phyloP scores from a whole-genome alignment of 164 flowering plant species.

The Liquidambar formosana region DNA sequence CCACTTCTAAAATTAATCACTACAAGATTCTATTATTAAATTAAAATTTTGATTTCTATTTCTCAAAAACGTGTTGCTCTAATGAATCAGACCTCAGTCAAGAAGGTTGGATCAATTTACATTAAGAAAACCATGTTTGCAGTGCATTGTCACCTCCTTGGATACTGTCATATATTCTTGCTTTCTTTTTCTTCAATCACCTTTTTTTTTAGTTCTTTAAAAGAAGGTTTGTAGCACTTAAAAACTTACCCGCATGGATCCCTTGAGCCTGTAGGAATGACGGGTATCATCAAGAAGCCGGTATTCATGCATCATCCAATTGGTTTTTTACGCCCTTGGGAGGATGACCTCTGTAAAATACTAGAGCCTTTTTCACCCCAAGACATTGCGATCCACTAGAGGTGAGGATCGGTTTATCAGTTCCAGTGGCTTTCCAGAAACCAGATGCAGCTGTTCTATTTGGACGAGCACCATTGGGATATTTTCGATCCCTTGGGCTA shows the following conservation, averaged over 20 bases:
- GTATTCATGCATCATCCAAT: slow-evolving; percentile 61
- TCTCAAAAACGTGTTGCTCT: too few relatives aligned
- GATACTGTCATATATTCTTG: neutral
- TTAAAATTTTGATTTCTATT: too few relatives aligned
- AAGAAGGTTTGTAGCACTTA: neutral
- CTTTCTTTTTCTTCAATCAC: neutral
- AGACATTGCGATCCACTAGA: slow-evolving; percentile 34
- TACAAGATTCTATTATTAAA: too few relatives aligned
- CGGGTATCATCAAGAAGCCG: slow-evolving; percentile 29
- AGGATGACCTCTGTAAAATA: slow-evolving; percentile 55
- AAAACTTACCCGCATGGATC: slow-evolving; percentile 42
- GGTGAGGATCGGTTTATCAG: slow-evolving; percentile 47
- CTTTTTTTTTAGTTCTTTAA: neutral
- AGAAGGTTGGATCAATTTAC: too few relatives aligned
- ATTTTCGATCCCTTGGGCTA: slow-evolving; percentile 39
- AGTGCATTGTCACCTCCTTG: too few relatives aligned
- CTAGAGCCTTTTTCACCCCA: slow-evolving; percentile 60
- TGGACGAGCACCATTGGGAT: slow-evolving; percentile 40
- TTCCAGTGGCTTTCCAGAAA: slow-evolving; percentile 57
- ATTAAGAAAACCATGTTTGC: too few relatives aligned
- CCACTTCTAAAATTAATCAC: too few relatives aligned
- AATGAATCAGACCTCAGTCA: too few relatives aligned
- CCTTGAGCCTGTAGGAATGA: slow-evolving; percentile 17
- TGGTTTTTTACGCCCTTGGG: slow-evolving; percentile 52
- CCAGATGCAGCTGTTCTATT: slow-evolving; percentile 44